Evolutionary conservation across 208 protist species (phyloP), one percentile per base, ranked within the genome.

Genomic region (Paratrypanosoma confusum): DNA sequence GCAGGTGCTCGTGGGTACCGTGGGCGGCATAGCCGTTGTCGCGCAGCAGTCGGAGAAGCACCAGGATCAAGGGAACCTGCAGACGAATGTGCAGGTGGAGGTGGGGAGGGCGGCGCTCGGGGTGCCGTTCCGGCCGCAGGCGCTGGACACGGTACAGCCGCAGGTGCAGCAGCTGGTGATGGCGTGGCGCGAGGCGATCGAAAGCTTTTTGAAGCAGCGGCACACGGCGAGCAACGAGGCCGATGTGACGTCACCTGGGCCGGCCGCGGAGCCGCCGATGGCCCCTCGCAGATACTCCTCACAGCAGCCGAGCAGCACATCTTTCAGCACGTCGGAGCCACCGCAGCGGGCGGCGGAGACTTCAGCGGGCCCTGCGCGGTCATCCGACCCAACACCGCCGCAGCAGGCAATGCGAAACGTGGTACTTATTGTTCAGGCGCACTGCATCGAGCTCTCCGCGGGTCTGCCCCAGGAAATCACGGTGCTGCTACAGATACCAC

Each of bases 101-200:
- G 52, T 93, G 13, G 41, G 47, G 13, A 67, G 63, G 18, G 48
- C 76, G 14, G 23, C 50, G 8, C 40, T 83, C 3, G 45, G 60
- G 10, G 67, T 45, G 7, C 84, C 80, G 17, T 70, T 77, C 49
- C 68, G 72, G 24, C 61, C 73, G 14, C 58, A 67, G 27, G 59
- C 76, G 14, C 58, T 29, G 1, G 70, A 85, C 21, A 81, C 62
- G 32, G 55, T 93, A 2, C 57, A 75, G 18, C 79, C 84, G 32
- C 84, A 93, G 48, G 45, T 80, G 13, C 71, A 81, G 25, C 49
- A 65, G 23, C 70, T 82, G 44, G 27, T 85, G 18, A 50, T 50
- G 10, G 41, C 51, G 35, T 93, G 84, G 84, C 40, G 62, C n/a
- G 29, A 42, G 1, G 57, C 72, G 6, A 33, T 33, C 28, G 28